These are phyloP conservation scores for Neofusicoccum sp. DNA, from an alignment of 2,329 filamentous ascomycete genomes.

Conservation along the genomic window DNA sequence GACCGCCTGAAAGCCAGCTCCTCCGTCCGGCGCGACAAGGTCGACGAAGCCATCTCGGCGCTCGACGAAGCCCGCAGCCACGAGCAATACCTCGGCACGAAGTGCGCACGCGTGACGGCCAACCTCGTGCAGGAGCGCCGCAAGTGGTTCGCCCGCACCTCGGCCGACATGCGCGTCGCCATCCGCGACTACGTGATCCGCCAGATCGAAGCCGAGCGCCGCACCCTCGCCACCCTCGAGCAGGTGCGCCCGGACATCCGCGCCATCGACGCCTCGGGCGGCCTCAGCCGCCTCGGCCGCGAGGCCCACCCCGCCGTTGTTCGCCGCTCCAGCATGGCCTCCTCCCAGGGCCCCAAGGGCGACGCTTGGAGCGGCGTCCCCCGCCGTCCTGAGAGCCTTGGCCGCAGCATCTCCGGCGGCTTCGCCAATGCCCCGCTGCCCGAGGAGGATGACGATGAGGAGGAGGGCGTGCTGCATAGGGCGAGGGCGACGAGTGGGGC, in stretches of 20 bases:
- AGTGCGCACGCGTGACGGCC: slow-evolving; percentile 84
- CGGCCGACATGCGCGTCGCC: slow-evolving; percentile 78
- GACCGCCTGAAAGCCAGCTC: slow-evolving; percentile 86
- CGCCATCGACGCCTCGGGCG: slow-evolving; percentile 87
- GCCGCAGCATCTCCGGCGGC: slow-evolving; percentile 69
- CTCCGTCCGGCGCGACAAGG: slow-evolving; percentile 89
- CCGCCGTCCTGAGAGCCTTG: slow-evolving; percentile 73
- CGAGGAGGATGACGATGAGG: slow-evolving; percentile 59
- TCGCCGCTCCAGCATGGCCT: slow-evolving; percentile 75
- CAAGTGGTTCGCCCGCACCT: slow-evolving; percentile 86
- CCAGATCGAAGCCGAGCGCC: slow-evolving; percentile 92
- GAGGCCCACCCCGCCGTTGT: slow-evolving; percentile 75
- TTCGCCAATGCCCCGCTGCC: slow-evolving; percentile 61
- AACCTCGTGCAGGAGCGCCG: slow-evolving; percentile 88
- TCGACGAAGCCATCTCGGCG: slow-evolving; percentile 92
- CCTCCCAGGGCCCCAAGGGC: slow-evolving; percentile 94
- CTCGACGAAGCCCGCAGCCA: slow-evolving; percentile 84
- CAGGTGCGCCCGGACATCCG: slow-evolving; percentile 90
- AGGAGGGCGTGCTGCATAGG: slow-evolving; percentile 47
- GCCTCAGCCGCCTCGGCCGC: slow-evolving; percentile 84
- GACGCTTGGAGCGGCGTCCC: slow-evolving; percentile 97
- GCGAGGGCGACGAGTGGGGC: slow-evolving; percentile 50
- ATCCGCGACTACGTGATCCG: slow-evolving; percentile 92
- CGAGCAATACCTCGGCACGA: slow-evolving; percentile 79
- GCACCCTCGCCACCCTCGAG: slow-evolving; percentile 90